Conservation (phyloP, 805 yeast species). For the Candida oleophila region DNA sequence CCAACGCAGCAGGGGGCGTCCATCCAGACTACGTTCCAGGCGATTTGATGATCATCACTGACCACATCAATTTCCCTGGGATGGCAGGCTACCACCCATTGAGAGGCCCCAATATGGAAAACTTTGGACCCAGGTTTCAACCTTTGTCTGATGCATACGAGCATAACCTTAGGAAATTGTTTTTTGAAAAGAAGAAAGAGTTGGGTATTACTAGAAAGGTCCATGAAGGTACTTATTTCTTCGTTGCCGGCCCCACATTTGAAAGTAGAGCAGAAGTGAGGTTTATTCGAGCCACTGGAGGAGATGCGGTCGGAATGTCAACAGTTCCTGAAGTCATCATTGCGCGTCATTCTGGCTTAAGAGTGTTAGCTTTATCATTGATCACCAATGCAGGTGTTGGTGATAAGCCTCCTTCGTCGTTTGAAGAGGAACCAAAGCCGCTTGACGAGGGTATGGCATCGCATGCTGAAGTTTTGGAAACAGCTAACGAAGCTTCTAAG, state of each 20-base stretch:
- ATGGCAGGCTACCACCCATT: constrained; percentile 85
- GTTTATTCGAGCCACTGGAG: constrained; percentile 68
- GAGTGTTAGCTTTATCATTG: constrained; percentile 79
- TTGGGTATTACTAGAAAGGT: constrained; percentile 55
- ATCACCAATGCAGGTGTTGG: constrained; percentile 82
- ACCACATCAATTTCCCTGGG: constrained; percentile 91
- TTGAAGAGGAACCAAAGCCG: constrained; percentile 51
- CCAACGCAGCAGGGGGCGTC: constrained; percentile 97
- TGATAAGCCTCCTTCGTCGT: constrained; percentile 65
- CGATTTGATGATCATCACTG: constrained; percentile 86
- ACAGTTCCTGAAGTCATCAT: constrained; percentile 95
- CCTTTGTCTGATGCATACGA: constrained; percentile 91
- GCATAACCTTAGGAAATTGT: constrained; percentile 60
- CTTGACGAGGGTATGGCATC: constrained; percentile 77
- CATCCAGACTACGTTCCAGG: constrained; percentile 70
- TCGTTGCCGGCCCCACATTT: constrained; percentile 90
- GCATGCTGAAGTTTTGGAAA: constrained; percentile 87
- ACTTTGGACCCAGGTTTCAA: constrained; percentile 81
- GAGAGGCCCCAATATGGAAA: constrained; percentile 79
- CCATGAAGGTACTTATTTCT: constrained; percentile 85
- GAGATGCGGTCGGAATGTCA: constrained; percentile 96
- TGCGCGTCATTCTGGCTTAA: constrained; percentile 85
- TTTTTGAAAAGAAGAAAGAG: constrained; percentile 48
- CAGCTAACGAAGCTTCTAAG: constrained; percentile 73
- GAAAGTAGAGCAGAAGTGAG: constrained; percentile 93